phyloP scores from a whole-genome alignment of 2,329 filamentous ascomycete species.

The Fusarium sp. region DNA sequence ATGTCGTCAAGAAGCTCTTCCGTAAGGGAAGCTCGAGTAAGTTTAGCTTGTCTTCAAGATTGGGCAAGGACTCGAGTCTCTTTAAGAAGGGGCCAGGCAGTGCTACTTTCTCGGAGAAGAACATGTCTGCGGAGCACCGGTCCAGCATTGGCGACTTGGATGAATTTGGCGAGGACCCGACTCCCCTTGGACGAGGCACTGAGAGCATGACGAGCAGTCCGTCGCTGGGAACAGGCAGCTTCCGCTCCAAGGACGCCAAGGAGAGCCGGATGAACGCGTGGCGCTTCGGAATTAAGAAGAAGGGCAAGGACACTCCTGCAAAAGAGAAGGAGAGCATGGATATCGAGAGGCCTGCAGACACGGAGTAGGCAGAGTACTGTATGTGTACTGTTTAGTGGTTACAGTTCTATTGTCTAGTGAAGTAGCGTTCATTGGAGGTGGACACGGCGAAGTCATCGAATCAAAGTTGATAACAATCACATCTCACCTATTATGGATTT shows the following conservation, averaged over 20 bases:
- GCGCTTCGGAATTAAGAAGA: constrained; percentile 72
- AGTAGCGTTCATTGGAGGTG: constrained; percentile 22
- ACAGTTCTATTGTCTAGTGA: constrained; percentile 7
- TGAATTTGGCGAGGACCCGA: constrained; percentile 61
- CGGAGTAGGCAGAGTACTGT: constrained; percentile 39
- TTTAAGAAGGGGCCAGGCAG: constrained; percentile 72
- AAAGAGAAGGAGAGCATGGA: constrained; percentile 67
- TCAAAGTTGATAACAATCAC: constrained; percentile 19
- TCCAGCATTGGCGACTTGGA: constrained; percentile 70
- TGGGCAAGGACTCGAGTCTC: constrained; percentile 65
- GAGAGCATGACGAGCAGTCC: constrained; percentile 70
- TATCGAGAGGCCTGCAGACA: constrained; percentile 55
- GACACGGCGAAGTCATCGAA: constrained; percentile 24
- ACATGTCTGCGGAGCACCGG: constrained; percentile 64
- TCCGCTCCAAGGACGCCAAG: constrained; percentile 55
- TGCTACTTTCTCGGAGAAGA: constrained; percentile 68
- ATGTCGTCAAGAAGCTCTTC: constrained; percentile 70
- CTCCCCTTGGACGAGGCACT: constrained; percentile 61
- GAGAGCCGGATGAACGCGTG: constrained; percentile 64
- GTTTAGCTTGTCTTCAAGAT: constrained; percentile 70
- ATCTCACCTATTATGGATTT: constrained; percentile 9
- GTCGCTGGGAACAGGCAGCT: constrained; percentile 64
- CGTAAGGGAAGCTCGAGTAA: constrained; percentile 75
- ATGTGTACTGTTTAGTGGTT: constrained; percentile 8
- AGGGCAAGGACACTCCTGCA: constrained; percentile 60